Evolutionary conservation across 176 grass and related monocot genomes (phyloP).

Genomic region (Avena eriantha): DNA sequence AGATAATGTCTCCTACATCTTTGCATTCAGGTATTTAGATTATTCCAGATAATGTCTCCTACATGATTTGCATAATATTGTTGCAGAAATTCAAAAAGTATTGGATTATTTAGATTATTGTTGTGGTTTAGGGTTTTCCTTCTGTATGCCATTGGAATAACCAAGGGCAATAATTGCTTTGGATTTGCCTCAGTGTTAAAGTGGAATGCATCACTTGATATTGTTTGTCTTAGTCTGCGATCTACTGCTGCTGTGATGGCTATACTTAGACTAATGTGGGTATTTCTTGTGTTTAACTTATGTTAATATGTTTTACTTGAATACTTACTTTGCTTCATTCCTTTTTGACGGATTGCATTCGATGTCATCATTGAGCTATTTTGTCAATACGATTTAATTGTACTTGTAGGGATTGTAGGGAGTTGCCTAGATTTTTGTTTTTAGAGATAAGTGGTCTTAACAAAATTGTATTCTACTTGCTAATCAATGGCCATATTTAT

Average conservation of each 20-base stretch:
- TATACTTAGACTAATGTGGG: background rate
- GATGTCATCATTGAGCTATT: constrained; percentile 7
- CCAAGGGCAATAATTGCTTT: background rate
- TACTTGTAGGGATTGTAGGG: background rate
- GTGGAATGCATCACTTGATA: constrained; percentile 6
- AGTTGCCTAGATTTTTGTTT: background rate
- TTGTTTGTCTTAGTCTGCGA: background rate
- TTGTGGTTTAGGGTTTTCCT: constrained; percentile 21
- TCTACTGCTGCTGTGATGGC: constrained; percentile 6
- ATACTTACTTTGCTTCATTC: background rate
- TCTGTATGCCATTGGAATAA: background rate
- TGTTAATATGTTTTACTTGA: background rate
- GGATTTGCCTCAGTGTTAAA: background rate
- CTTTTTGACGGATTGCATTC: background rate
- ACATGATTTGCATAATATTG: constrained; percentile 27
- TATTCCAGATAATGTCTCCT: constrained; percentile 10
- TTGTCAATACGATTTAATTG: background rate
- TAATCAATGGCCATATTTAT: background rate
- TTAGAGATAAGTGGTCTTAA: background rate
- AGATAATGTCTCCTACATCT: background rate
- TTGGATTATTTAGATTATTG: background rate
- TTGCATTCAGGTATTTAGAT: constrained; percentile 7
- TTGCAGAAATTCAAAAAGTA: background rate
- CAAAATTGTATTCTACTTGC: constrained; percentile 1
- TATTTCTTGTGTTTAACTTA: background rate